Base-by-base conservation (phyloP, 2,329 filamentous ascomycete genomes). In the Arthrobotrys pseudoclavata region DNA sequence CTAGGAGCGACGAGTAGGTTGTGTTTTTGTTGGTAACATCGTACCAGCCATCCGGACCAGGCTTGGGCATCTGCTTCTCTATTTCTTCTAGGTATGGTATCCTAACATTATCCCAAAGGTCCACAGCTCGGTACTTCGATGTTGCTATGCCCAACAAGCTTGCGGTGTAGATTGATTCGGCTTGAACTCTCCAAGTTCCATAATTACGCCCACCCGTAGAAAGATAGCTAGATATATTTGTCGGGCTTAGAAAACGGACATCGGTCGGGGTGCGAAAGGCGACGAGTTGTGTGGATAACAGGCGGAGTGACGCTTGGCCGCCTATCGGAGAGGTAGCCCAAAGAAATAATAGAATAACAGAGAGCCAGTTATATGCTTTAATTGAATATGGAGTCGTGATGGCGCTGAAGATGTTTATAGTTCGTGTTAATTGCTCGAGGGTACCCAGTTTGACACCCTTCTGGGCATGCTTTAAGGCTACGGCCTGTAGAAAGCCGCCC, bases 241-340 rank as follows among this genome's bases (percentile, higher is more conserved):
- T 45, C n/a, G 57, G 37, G 13, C 24, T 62, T 45, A 47, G 26
- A 29, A 45, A 62, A n/a, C n/a, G 37, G 42, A 45, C 26, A 10
- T 31, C 22, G 31, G 18, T 47, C 24, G 57, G 37, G 18, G 37
- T 24, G 0, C 4, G 18, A 18, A 47, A 26, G 37, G 57, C 15
- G 12, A 62, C 37, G 1, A 24, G 20, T 15, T 42, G n/a, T 40
- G 55, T 61, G 10, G 57, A 62, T 47, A 62, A 18, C 13, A 62
- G 22, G 10, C 57, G 57, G 5, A 62, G 57, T 26, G 57, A 62
- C 12, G 57, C 57, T 47, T 62, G 57, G 12, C 57, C 57, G 4
- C 57, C 57, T 10, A 62, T 3, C 9, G 57, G 57, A 2, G 57
- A 62, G 3, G 24, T n/a, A 9, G 37, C 34, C 57, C 57, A 62